Percentiles rank a stretch among this genome's conserved stretches.
phyloP scores from a whole-genome alignment of 164 flowering plant species.

The Stephania cephalantha region DNA sequence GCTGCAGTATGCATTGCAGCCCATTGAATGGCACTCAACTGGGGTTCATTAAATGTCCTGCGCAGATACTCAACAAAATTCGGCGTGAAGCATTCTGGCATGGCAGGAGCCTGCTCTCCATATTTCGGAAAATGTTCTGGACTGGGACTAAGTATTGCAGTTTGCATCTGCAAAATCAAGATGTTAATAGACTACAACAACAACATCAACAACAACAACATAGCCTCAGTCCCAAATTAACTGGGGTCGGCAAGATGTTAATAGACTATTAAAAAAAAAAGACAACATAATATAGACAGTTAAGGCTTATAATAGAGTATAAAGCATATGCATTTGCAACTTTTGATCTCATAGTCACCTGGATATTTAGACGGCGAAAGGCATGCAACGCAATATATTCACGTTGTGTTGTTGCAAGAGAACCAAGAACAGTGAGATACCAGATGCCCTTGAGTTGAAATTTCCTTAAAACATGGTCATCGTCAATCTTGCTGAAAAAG shows the following conservation, averaged over 20 bases:
- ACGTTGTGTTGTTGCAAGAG: constrained; percentile 94
- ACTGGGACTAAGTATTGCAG: constrained; percentile 88
- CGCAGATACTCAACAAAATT: constrained; percentile 73
- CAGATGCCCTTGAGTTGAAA: constrained; percentile 62
- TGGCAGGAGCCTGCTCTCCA: constrained; percentile 82
- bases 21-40: constrained; percentile 93
- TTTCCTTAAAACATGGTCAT: constrained; percentile 71
- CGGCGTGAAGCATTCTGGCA: constrained; percentile 96
- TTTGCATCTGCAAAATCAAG: constrained; percentile 68
- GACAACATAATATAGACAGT: background rate
- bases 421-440: constrained; percentile 88
- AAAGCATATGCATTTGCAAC: background rate
- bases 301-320: background rate
- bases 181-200: background rate
- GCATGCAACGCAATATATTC: constrained; percentile 97
- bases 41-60: constrained; percentile 78
- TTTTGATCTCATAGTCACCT: constrained; percentile 36
- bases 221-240: too few relatives aligned
- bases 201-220: too few relatives aligned
- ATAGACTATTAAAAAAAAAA: background rate
- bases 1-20: constrained; percentile 99
- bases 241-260: background rate
- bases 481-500: constrained; percentile 49
- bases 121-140: constrained; percentile 90
- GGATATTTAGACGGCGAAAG: constrained; percentile 77